Evolutionary conservation across 2,329 filamentous ascomycete species (phyloP), one percentile per base, ranked within the genome.

Genomic region (Mollisia scopiformis): DNA sequence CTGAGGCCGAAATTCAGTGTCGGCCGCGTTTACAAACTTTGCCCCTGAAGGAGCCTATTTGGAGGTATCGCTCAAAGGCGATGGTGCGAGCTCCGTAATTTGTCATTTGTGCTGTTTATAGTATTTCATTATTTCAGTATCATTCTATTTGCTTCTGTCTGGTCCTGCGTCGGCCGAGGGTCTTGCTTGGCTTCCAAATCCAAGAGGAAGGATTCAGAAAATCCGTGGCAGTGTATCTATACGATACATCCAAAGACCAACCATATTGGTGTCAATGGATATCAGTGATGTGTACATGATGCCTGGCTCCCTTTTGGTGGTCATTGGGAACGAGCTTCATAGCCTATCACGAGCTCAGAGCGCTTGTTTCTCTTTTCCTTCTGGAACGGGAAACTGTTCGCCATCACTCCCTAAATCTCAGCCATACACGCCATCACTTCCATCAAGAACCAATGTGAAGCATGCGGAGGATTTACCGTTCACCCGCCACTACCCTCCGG

Each of bases 381-480:
- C 51, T 61, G 55, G 58, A 57, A 64, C 55, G 41, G 37, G 14
- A 39, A 53, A 35, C 58, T 52, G 43, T 23, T 30, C 28, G 35
- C 46, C 35, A 33, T 33, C 31, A 31, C 41, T 27, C 47, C 51
- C 41, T 47, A 14, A 50, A 35, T 41, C 46, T 60, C 53, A 52
- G 58, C 58, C 58, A 56, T 56, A 21, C 53, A 46, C 46, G 35
- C 53, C 28, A 51, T 43, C 37, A n/a, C 30, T 31, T 14, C 33
- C 23, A 7, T 52, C 31, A 16, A 46, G 16, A 33, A 50, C 58
- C 52, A 60, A 56, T 60, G 33, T 10, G 27, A 33, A 13, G 31
- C 28, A 46, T 14, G 33, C 58, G 54, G 62, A 62, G 56, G 62
- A 66, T 64, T 52, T 46, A 55, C 51, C 50, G 51, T 28, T 57